Conservation (phyloP, 2,329 filamentous ascomycete species). For the Aureobasidium sp. region DNA sequence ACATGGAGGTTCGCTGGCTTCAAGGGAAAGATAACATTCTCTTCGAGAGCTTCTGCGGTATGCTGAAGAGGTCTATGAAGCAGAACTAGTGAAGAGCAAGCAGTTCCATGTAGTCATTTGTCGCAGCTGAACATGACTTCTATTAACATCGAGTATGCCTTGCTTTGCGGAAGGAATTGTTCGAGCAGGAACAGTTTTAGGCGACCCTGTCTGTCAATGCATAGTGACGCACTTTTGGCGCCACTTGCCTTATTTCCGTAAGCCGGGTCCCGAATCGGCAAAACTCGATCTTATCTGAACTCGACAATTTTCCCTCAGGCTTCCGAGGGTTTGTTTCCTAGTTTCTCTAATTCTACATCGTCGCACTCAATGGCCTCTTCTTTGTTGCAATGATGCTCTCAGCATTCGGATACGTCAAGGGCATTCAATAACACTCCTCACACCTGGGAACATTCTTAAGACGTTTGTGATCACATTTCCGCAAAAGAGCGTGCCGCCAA, state of each 20-base stretch:
- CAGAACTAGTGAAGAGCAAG: neutral
- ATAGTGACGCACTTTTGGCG: neutral
- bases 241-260: neutral
- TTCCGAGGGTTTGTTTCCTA: neutral
- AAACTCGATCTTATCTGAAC: neutral
- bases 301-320: conserved; percentile 6
- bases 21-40: conserved; percentile 64
- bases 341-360: neutral
- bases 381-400: conserved; percentile 2
- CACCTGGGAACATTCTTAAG: neutral
- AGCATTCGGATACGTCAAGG: conserved; percentile 5
- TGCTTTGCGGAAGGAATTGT: too few relatives aligned
- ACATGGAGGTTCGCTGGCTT: conserved; percentile 56
- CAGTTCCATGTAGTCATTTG: neutral
- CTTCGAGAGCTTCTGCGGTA: conserved; percentile 83
- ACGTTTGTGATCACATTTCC: neutral
- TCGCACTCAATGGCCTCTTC: neutral
- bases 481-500: neutral
- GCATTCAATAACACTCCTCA: neutral
- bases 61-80: conserved; percentile 48
- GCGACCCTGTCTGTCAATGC: neutral
- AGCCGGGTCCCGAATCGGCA: neutral
- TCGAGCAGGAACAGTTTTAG: too few relatives aligned
- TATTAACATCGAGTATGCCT: neutral
- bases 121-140: neutral